Base-by-base conservation (phyloP, 352 stramenopile genomes). In the Pythium pyrilobum region DNA sequence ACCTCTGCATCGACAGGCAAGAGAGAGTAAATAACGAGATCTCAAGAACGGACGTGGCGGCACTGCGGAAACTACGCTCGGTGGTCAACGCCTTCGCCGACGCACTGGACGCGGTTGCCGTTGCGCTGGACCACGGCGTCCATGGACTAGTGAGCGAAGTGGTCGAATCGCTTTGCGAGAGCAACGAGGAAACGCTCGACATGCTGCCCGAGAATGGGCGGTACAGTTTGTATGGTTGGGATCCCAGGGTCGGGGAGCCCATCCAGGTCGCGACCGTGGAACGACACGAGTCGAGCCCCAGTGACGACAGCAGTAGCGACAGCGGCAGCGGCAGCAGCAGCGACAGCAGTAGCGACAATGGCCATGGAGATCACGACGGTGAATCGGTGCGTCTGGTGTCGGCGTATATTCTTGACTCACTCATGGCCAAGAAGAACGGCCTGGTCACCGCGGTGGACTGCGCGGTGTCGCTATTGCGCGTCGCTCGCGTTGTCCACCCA, bases 401-500 rank as follows among this genome's bases (percentile, higher is more conserved):
- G 0, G 74, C 77, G 18, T 51, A 31, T 21, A 61, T 88, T 4
- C 32, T 88, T 24, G 75, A 85, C 42, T 57, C 53, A 4, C 63
- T 85, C 18, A 41, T 58, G 18, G 49, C 64, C 8, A 85, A 88
- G 44, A 64, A 65, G 51, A 59, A 77, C 34, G 71, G 69, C 0
- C 39, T 86, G 10, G 40, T 64, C 6, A 62, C 74, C 9, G 71
- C 73, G 0, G 55, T 86, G 7, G 73, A 89, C 28, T 76, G 61
- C 37, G 59, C 64, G 4, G 70, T 61, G 4, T 67, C 69, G 6
- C 39, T 89, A 0, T 47, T 69, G 25, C 46, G 71, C 6, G 69
- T 86, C 24, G 51, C 61, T 4, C 72, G 66, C 3, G 66, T 84
- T 37, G 55, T 85, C 25, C 50, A 53, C 25, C 45, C 39, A 0